Evolutionary conservation across 306 rosid species (phyloP).

Genomic region (Pterocarpus santalinus): DNA sequence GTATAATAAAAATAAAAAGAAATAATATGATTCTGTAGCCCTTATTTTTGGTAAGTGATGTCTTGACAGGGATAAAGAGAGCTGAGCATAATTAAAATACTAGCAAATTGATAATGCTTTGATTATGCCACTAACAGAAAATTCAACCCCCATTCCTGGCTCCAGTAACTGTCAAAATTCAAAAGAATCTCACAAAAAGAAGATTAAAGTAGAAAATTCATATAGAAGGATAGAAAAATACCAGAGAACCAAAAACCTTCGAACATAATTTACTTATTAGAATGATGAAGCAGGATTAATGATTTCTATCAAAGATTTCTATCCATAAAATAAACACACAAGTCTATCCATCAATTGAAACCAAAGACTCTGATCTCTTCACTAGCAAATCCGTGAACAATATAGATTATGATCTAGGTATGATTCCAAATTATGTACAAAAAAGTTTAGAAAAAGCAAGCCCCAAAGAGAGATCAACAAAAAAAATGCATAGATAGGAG

Average conservation of each 20-base stretch:
- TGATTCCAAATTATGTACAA: neutral
- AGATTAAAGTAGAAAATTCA: neutral
- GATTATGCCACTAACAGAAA: constrained; percentile 15
- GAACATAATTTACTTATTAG: too few species aligned
- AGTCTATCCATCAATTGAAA: neutral
- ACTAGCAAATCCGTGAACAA: neutral
- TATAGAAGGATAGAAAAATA: neutral
- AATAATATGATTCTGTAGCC: constrained; percentile 1
- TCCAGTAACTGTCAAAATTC: neutral
- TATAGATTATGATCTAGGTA: neutral
- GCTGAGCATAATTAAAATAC: neutral
- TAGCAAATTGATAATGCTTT: constrained; percentile 28
- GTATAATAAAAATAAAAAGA: constrained; percentile 18
- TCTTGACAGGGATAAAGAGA: constrained; percentile 5
- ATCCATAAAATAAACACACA: neutral
- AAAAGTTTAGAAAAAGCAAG: neutral
- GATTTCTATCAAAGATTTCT: too few species aligned
- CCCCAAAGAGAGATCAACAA: neutral
- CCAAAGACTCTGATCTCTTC: neutral
- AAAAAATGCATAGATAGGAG: neutral
- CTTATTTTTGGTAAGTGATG: constrained; percentile 16
- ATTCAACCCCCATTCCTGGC: neutral
- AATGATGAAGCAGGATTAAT: too few species aligned
- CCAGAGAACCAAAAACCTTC: neutral
- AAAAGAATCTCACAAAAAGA: neutral